Evolutionary conservation across 257 asterid species (phyloP).

Genomic region (Ajuga chamaepitys): DNA sequence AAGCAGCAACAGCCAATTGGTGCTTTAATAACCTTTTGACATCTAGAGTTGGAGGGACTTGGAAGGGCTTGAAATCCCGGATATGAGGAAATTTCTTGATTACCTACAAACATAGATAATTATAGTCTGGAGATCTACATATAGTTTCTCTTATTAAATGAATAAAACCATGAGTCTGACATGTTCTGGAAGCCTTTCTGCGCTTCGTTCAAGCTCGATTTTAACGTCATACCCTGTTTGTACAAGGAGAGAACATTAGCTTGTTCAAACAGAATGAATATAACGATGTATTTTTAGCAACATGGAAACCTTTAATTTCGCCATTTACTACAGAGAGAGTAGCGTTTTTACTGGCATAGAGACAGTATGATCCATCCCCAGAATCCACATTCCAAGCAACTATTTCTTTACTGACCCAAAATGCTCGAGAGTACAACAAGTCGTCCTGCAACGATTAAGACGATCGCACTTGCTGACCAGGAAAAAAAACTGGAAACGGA

Average conservation of each 20-base stretch:
- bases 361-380: constrained; percentile 55
- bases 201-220: constrained; percentile 43
- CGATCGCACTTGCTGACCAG: neutral
- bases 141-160: neutral
- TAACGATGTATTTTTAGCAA: neutral
- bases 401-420: constrained; percentile 68
- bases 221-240: constrained; percentile 63
- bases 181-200: constrained; percentile 47
- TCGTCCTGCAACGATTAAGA: constrained; percentile 42
- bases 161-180: constrained; percentile 36
- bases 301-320: constrained; percentile 56
- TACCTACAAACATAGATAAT: constrained; percentile 38
- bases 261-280: neutral
- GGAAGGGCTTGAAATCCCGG: constrained; percentile 45
- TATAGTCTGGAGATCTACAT: neutral
- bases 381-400: constrained; percentile 76
- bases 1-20: constrained; percentile 71
- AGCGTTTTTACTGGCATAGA: constrained; percentile 73
- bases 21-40: constrained; percentile 46
- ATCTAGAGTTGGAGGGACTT: constrained; percentile 48
- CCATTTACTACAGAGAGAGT: constrained; percentile 39
- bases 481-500: neutral
- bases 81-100: constrained; percentile 77
- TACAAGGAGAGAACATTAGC: constrained; percentile 7
- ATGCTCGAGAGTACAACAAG: constrained; percentile 57